phyloP scores from a whole-genome alignment of 164 flowering plant genomes.

The Nymphaea thermarum region DNA sequence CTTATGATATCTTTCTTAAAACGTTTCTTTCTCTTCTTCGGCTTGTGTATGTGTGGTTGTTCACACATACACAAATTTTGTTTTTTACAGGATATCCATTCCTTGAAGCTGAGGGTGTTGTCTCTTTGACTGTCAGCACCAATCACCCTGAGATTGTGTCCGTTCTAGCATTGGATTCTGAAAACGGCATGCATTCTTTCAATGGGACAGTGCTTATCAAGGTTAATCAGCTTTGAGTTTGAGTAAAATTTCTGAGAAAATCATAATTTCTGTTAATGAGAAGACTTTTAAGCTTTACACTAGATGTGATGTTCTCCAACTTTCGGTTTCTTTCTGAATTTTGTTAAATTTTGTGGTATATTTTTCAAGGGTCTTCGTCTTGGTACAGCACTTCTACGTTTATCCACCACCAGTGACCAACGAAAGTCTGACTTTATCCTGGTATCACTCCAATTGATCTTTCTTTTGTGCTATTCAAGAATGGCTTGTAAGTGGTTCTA shows the following conservation, averaged over 20 bases:
- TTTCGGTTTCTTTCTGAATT: background rate
- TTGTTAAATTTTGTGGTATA: too few species aligned
- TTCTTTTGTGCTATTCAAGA: background rate
- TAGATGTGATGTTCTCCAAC: too few species aligned
- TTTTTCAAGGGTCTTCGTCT: slow-evolving; percentile 35
- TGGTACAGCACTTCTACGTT: slow-evolving; percentile 71
- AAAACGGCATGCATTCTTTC: slow-evolving; percentile 14
- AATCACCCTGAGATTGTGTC: slow-evolving; percentile 55
- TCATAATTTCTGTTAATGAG: background rate
- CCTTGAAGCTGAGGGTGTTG: slow-evolving; percentile 56
- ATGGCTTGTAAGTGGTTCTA: background rate
- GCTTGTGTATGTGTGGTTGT: too few species aligned
- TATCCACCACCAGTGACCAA: slow-evolving; percentile 31
- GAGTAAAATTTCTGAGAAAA: background rate
- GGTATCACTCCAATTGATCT: slow-evolving; percentile 24
- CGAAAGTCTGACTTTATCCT: slow-evolving; percentile 62
- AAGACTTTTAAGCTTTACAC: background rate
- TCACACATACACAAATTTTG: background rate
- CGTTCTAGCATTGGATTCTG: slow-evolving; percentile 9
- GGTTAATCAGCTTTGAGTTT: slow-evolving; percentile 20
- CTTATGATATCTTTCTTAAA: too few species aligned
- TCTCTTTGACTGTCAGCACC: slow-evolving; percentile 36
- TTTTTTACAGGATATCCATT: slow-evolving; percentile 51
- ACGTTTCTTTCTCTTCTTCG: too few species aligned
- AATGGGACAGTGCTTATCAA: slow-evolving; percentile 36